Evolutionary conservation across 2,329 filamentous ascomycete species (phyloP), one percentile per base, ranked within the genome.

Genomic region (Chalara sp.): DNA sequence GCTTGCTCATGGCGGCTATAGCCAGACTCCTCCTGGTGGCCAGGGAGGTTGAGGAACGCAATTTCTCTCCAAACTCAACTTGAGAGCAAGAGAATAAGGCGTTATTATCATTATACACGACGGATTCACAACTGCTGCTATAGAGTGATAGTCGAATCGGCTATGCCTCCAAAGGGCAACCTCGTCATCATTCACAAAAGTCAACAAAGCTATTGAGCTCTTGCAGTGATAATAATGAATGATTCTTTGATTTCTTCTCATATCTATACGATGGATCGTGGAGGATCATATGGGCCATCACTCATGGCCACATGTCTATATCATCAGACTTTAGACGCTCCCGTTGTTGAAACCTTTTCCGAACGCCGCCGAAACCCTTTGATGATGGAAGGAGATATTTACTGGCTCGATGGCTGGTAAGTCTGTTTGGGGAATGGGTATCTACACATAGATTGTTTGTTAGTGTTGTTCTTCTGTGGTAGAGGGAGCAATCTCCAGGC

Each of bases 361-460:
- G 69, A 73, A 74, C 72, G 73, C 72, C 73, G 56, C 63, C 60
- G 62, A 62, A 58, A 65, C 68, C 66, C 63, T 45, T 64, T 59
- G 63, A 60, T 66, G 63, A 63, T 63, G 62, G 67, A 63, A 64
- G 66, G 47, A 46, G 45, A 47, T 41, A 55, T 58, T 49, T 61
- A 61, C 44, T 62, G 48, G 50, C 51, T 54, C 43, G 72, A 72
- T 57, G 76, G 67, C 62, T 77, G 70, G 72, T 89, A 92, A 59
- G 80, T 74, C 72, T 91, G 82, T 79, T 92, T 91, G 65, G 87
- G 87, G 76, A 83, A 87, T 60, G 88, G 88, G 76, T 83, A 91
- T 60, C 87, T 90, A 66, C 55, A 57, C 49, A 47, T 28, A 42
- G 32, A 47, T 58, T 57, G 52, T 61, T 51, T 56, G 54, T 59